A percentile compares a stretch with the other conserved stretches of the same genome.
Conservation (phyloP, 345 rosid species). For the Theobroma cacao region DNA sequence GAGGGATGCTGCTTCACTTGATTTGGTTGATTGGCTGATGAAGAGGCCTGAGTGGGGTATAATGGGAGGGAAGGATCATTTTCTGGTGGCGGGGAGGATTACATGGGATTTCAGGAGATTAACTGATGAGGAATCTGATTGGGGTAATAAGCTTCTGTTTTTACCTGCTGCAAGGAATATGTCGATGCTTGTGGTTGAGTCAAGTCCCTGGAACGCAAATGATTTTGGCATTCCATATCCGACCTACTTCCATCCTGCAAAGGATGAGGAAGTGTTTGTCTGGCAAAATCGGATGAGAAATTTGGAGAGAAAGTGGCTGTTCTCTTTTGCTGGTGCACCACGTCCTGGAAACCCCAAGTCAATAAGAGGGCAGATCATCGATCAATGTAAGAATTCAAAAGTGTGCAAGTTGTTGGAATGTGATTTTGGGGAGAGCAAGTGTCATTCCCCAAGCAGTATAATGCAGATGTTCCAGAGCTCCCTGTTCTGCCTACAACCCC, state of each 20-base stretch:
- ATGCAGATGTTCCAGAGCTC: conserved; percentile 89
- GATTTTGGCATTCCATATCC: conserved; percentile 91
- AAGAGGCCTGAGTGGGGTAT: conserved; percentile 84
- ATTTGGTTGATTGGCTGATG: conserved; percentile 81
- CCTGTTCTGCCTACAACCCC: conserved; percentile 83
- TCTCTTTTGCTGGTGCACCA: conserved; percentile 96
- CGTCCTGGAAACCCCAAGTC: conserved; percentile 71
- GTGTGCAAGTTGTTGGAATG: conserved; percentile 73
- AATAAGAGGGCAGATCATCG: conserved; percentile 79
- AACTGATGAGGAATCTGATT: conserved; percentile 62
- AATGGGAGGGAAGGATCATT: conserved; percentile 87
- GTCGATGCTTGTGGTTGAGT: conserved; percentile 94
- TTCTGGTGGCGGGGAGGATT: conserved; percentile 85
- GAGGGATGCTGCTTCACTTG: conserved; percentile 84
- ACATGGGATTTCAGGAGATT: conserved; percentile 94
- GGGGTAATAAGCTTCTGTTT: conserved; percentile 92
- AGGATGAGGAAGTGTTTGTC: conserved; percentile 65
- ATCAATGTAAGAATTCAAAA: conserved; percentile 59
- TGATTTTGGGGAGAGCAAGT: conserved; percentile 87
- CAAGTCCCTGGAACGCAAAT: conserved; percentile 93
- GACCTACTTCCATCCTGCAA: conserved; percentile 83
- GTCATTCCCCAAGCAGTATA: conserved; percentile 89
- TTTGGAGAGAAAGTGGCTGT: conserved; percentile 80
- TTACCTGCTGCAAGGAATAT: conserved; percentile 85
- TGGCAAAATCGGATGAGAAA: conserved; percentile 91